phyloP scores from a whole-genome alignment of 202 grass and related monocot genomes.

The Digitaria exilis region DNA sequence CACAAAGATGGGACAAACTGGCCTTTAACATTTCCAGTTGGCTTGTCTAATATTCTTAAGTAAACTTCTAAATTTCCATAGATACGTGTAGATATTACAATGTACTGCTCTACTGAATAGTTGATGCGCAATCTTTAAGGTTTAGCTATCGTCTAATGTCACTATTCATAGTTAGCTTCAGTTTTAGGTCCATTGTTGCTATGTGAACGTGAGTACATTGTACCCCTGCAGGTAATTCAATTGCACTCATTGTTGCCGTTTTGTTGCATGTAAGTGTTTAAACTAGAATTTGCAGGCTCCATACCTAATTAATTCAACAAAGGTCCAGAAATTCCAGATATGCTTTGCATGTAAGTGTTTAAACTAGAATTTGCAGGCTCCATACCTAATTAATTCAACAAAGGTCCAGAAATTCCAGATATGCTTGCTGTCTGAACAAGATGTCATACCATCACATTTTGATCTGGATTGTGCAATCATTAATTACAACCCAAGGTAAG shows the following conservation, averaged over 20 bases:
- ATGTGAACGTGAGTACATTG: not conserved
- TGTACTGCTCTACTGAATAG: not conserved
- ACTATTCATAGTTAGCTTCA: not conserved
- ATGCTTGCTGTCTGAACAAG: conserved; percentile 7
- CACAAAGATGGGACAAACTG: not conserved
- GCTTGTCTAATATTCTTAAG: not conserved
- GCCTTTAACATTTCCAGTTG: not conserved
- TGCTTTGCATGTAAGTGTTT: too few relatives aligned
- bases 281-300: not conserved
- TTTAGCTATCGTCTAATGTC: not conserved
- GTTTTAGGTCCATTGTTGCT: not conserved
- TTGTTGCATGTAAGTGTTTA: not conserved
- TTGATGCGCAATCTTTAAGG: not conserved
- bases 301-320: not conserved
- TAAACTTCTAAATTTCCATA: not conserved
- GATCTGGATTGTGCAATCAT: not conserved
- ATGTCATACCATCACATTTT: not conserved
- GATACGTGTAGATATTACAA: conserved; percentile 9
- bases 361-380: not conserved
- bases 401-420: not conserved
- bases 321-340: not conserved
- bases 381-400: not conserved
- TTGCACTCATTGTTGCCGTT: not conserved
- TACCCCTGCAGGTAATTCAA: not conserved
- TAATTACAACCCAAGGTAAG: not conserved